Conservation (phyloP, 148 eudicot species). For the Cornus kousa region DNA sequence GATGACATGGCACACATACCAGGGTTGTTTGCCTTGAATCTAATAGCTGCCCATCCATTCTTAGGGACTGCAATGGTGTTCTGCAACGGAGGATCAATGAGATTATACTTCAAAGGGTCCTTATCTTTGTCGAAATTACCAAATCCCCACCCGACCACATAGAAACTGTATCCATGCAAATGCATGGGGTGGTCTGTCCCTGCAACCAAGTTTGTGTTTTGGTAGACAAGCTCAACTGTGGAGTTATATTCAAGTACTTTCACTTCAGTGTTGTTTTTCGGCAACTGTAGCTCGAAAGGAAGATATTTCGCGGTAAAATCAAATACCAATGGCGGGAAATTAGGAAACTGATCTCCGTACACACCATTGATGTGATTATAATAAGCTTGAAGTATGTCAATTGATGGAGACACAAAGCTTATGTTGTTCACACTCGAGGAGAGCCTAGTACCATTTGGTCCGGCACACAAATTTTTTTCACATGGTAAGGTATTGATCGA, state of each 20-base stretch:
- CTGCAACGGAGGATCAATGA: conserved; percentile 18
- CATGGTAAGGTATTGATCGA: conserved; percentile 17
- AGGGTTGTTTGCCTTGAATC: conserved; percentile 19
- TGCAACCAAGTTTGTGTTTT: conserved; percentile 17
- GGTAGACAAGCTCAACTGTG: conserved; percentile 22
- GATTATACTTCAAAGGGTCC: conserved; percentile 21
- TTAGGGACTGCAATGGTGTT: conserved; percentile 22
- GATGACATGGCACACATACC: conserved; percentile 3
- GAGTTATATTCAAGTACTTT: conserved; percentile 12
- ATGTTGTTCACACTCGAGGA: conserved; percentile 23
- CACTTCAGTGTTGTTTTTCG: conserved; percentile 2
- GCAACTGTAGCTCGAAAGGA: neutral
- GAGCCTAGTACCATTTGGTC: conserved; percentile 10
- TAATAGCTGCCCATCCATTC: conserved; percentile 20
- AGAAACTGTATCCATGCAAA: conserved; percentile 25
- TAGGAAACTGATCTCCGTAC: conserved; percentile 16
- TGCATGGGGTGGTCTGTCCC: conserved; percentile 27
- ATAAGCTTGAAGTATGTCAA: conserved; percentile 23
- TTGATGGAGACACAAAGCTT: conserved; percentile 13
- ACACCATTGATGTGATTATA: conserved; percentile 17
- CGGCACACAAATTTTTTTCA: conserved; percentile 5
- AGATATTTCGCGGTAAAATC: conserved; percentile 13
- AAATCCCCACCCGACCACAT: conserved; percentile 22
- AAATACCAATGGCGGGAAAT: conserved; percentile 12
- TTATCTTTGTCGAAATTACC: conserved; percentile 22